These are phyloP conservation scores for Erodium moschatum DNA, from an alignment of 441 rosid species.

Conservation along the genomic window DNA sequence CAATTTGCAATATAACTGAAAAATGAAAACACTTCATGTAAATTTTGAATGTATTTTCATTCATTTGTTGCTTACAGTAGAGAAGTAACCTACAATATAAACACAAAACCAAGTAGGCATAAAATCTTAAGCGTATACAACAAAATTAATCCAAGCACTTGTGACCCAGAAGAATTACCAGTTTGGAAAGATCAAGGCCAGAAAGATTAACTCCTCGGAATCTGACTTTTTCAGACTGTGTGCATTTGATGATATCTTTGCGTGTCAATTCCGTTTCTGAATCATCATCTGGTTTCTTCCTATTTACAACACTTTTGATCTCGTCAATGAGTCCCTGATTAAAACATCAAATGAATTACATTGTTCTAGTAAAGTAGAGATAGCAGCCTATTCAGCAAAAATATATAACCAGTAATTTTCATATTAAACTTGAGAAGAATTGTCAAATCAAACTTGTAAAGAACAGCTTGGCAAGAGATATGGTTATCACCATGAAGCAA, in stretches of 20 bases:
- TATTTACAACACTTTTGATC: slow-evolving; percentile 34
- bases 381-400: neutral
- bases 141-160: slow-evolving; percentile 13
- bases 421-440: neutral
- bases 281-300: slow-evolving; percentile 50
- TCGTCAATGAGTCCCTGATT: slow-evolving; percentile 64
- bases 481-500: neutral
- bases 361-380: neutral
- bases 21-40: neutral
- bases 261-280: slow-evolving; percentile 60
- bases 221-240: slow-evolving; percentile 64
- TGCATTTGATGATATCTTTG: slow-evolving; percentile 75
- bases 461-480: neutral
- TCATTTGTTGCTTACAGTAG: neutral
- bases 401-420: neutral
- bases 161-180: slow-evolving; percentile 41
- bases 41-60: neutral
- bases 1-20: slow-evolving; percentile 6
- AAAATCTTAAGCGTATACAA: neutral
- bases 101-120: slow-evolving; percentile 8
- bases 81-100: neutral
- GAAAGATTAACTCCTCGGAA: slow-evolving; percentile 84
- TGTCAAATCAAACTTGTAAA: neutral
- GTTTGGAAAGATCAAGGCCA: slow-evolving; percentile 84
- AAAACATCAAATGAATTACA: slow-evolving; percentile 12